These are phyloP conservation scores for Furcasterigmium furcatum DNA, from an alignment of 2,329 filamentous ascomycete species.

Conservation along the genomic window DNA sequence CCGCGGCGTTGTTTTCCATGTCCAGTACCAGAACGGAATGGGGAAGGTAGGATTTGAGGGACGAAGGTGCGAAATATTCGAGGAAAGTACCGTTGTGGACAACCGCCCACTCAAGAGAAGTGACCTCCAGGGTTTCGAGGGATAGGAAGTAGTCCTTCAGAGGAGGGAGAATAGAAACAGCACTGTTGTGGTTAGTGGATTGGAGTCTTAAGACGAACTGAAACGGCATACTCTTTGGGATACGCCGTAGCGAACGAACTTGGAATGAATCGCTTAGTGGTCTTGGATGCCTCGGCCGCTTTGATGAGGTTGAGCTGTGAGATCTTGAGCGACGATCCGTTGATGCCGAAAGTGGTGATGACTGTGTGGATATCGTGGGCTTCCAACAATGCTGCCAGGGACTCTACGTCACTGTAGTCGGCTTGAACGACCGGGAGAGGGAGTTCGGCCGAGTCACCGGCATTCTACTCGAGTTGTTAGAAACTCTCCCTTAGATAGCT, in stretches of 20 bases:
- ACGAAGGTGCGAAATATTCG: conserved; percentile 39
- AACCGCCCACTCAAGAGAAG: conserved; percentile 29
- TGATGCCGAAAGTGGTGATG: conserved; percentile 37
- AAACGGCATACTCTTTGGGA: background rate
- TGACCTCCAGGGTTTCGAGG: conserved; percentile 12
- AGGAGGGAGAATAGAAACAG: background rate
- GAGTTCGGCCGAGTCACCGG: background rate
- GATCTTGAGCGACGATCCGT: conserved; percentile 20
- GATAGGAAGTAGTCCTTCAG: background rate
- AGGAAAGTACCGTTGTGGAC: conserved; percentile 39
- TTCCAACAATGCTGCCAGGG: conserved; percentile 1
- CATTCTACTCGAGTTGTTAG: background rate
- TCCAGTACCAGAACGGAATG: conserved; percentile 38
- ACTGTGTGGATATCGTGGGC: conserved; percentile 33
- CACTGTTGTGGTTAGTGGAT: too few relatives aligned
- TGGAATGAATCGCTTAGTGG: conserved; percentile 36
- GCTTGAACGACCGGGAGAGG: too few relatives aligned
- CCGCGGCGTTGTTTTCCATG: conserved; percentile 37
- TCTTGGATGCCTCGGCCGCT: conserved; percentile 33
- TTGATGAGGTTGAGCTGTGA: conserved; percentile 39
- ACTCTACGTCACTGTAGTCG: conserved; percentile 2
- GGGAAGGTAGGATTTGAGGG: conserved; percentile 30
- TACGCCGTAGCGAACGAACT: conserved; percentile 34
- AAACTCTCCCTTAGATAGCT: background rate
- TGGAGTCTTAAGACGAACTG: background rate